Conservation (phyloP, 208 protist genomes). For the Herpetomonas samuelpessoai region DNA sequence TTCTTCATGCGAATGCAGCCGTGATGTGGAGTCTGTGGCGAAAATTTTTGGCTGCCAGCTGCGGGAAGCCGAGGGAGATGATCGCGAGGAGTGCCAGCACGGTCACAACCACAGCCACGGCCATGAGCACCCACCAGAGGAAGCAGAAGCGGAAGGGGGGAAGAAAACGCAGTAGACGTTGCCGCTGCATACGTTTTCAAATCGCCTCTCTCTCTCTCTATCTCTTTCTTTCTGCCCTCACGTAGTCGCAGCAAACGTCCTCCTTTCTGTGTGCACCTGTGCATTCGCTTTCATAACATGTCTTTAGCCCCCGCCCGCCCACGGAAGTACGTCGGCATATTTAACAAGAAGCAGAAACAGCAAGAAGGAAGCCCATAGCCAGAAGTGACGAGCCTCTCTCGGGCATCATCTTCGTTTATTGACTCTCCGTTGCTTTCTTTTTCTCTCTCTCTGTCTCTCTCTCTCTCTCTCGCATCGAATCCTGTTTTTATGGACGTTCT, state of each 20-base stretch:
- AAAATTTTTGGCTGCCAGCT: slow-evolving; percentile 39
- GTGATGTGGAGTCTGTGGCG: slow-evolving; percentile 60
- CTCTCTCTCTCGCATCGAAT: slow-evolving; percentile 9
- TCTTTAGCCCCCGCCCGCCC: no score
- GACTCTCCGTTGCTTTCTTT: slow-evolving; percentile 11
- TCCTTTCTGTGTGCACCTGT: background rate
- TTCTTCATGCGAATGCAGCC: slow-evolving; percentile 43
- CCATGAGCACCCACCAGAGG: background rate
- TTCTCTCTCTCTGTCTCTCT: no score
- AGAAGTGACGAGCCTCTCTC: background rate
- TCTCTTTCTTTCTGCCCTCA: background rate
- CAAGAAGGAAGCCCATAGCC: background rate
- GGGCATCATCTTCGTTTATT: slow-evolving; percentile 15
- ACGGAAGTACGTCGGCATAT: no score
- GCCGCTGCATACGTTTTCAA: background rate
- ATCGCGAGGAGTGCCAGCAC: background rate
- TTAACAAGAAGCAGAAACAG: slow-evolving; percentile 1
- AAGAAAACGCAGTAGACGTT: background rate
- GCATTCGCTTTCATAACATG: no score
- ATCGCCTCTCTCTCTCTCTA: background rate
- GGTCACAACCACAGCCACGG: slow-evolving; percentile 2
- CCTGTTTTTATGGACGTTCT: no score
- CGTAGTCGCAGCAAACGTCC: background rate
- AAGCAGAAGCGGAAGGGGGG: background rate
- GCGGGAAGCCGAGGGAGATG: background rate